A percentile compares a stretch with the other conserved stretches of the same genome.
These are phyloP conservation scores for Phalaenopsis aphrodite DNA, from an alignment of 106 monocot species.

Conservation along the genomic window DNA sequence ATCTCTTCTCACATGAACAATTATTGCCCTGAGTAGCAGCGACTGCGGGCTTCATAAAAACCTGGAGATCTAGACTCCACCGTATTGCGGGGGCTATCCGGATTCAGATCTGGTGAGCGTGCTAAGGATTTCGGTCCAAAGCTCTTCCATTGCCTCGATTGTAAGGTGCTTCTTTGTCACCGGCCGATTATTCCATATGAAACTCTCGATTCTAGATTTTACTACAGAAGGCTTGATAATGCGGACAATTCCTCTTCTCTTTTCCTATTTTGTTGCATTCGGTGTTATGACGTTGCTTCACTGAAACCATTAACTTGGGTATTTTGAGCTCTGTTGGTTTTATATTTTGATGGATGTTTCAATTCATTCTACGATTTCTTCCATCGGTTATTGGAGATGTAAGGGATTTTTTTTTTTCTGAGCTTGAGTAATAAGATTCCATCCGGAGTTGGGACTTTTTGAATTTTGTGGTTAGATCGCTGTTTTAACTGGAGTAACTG, in stretches of 20 bases:
- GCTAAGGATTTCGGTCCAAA: not conserved
- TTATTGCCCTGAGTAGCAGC: too few relatives aligned
- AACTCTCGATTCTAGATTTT: not conserved
- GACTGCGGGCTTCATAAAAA: not conserved
- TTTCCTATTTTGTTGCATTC: not conserved
- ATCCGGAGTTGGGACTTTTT: not conserved
- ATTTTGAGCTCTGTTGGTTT: not conserved
- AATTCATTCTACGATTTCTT: not conserved
- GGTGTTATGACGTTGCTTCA: not conserved
- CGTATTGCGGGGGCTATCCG: not conserved
- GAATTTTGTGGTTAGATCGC: not conserved
- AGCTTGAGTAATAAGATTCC: not conserved
- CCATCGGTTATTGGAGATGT: not conserved
- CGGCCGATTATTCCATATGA: not conserved
- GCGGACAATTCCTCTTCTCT: not conserved
- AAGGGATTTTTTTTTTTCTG: not conserved
- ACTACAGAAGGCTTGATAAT: not conserved
- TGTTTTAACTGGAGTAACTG: not conserved
- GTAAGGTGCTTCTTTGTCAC: not conserved
- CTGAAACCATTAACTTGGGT: not conserved
- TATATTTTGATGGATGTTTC: not conserved
- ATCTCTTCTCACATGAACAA: too few relatives aligned
- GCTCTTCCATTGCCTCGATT: not conserved
- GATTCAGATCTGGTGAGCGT: conserved; percentile 2
- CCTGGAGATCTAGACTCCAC: not conserved